phyloP scores from a whole-genome alignment of 345 rosid species.

The Corchorus olitorius region DNA sequence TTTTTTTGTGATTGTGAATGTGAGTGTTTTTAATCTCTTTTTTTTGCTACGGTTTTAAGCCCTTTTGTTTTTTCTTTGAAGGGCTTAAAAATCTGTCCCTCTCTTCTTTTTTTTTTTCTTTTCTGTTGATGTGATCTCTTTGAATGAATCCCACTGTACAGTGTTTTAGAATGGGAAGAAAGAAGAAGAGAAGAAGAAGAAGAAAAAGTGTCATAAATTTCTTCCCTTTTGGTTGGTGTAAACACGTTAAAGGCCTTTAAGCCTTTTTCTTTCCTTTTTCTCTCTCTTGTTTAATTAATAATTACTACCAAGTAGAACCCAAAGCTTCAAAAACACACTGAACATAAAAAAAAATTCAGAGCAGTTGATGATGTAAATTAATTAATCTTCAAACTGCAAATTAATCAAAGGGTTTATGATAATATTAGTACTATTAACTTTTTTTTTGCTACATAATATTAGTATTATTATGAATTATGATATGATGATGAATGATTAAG shows the following conservation, averaged over 20 bases:
- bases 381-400: no score
- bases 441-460: no score
- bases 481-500: no score
- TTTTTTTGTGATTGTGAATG: not conserved
- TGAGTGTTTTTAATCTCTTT: not conserved
- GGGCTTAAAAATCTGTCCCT: conserved; percentile 18
- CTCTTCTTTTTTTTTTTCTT: not conserved
- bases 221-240: conserved; percentile 12
- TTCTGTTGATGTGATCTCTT: not conserved
- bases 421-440: no score
- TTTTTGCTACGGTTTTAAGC: not conserved
- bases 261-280: not conserved
- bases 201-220: conserved; percentile 15
- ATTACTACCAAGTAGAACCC: not conserved
- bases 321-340: not conserved
- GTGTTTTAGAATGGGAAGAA: conserved; percentile 9
- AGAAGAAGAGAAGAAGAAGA: conserved; percentile 1
- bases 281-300: not conserved
- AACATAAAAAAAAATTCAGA: no score
- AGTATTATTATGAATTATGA: no score
- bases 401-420: no score
- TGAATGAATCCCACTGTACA: conserved; percentile 27
- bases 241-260: conserved; percentile 3
- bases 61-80: conserved; percentile 30
- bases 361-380: no score